Base-by-base conservation (phyloP, 768 basidiomycete genomes). In the Trametes meyenii region DNA sequence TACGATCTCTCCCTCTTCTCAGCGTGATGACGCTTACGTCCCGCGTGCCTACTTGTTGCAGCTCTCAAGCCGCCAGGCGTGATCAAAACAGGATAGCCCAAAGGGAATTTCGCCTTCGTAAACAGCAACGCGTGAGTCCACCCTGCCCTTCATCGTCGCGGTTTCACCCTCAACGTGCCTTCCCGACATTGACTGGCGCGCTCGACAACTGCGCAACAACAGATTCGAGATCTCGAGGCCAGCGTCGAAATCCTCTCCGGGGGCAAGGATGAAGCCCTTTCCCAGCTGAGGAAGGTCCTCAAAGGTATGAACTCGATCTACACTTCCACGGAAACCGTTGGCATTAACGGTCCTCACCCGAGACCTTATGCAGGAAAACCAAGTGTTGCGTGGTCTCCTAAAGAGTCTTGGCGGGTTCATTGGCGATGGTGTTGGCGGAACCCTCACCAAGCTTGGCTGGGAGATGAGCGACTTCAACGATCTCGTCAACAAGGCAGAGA, bases 141-240 rank as follows among this genome's bases (percentile, higher is more conserved):
- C 19, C 12, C 5, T 33, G 13, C 33, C 50, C 14, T 35, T n/a
- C 44, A 43, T 11, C 7, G 23, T 35, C 46, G 16, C 40, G 38
- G 21, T 24, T 46, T 24, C 19, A 21, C 21, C 17, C 33, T 40
- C 24, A 21, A 23, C 52, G 39, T 46, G 45, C 29, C 29, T 33
- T 53, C 17, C n/a, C 11, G 16, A 11, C 11, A 19, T 35, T 21
- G 7, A 42, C 40, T 52, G 19, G 39, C 49, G 29, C 29, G 49
- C 38, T 51, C 56, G 59, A 56, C 62, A 43, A 26, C 45, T 19
- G 52, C 61, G 35, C 33, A 38, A 57, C 63, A 19, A 42, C 50
- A 97, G 92, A 95, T 97, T 74, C 91, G 94, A 21, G 95, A 97
- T 75, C 85, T 97, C 39, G 95, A 97, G 76, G 94, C 94, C 19